Base-by-base conservation (phyloP, 352 stramenopile genomes). In the Poterioochromonas sp. region DNA sequence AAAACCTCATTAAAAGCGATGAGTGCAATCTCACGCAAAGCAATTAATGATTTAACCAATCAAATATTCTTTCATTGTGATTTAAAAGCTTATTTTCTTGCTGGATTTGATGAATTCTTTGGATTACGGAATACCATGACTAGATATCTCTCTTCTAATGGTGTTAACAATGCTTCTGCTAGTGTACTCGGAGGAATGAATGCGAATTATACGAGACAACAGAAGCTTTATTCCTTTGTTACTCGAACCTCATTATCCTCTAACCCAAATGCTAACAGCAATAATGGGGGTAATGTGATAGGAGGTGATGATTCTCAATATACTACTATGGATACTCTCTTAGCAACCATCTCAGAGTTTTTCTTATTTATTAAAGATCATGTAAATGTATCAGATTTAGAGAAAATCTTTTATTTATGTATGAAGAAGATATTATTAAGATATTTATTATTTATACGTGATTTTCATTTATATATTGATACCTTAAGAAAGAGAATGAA, bases 41-140 rank as follows among this genome's bases (percentile, higher is more conserved):
- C 62, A 26, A 12, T 71, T 1, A 71, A 71, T 71, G 62, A 71
- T 43, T 29, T 71, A 29, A 44, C 18, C 34, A 71, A 71, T 47
- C 15, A 44, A 29, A 22, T 47, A 22, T 47, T 71, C 32, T 71
- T 71, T 29, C 8, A 3, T 41, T 44, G 1, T 26, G 62, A 71
- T 35, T 41, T 71, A n/a, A 12, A 29, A 41, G 2, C 39, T 22
- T 71, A 71, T 71, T 71, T 71, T 47, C 32, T 71, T 26, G 41
- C 2, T 41, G 62, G 62, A n/a, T 47, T 71, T 39, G 54, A 65
- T 5, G 34, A 65, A 39, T 39, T 32, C n/a, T 39, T 32, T 11
- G 54, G n/a, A n/a, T n/a, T n/a, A n/a, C n/a, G n/a, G n/a, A n/a
- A n/a, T n/a, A n/a, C n/a, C n/a, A n/a, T n/a, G n/a, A n/a, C n/a